phyloP scores from a whole-genome alignment of 768 basidiomycete species.

The Leucogyrophana mollusca region DNA sequence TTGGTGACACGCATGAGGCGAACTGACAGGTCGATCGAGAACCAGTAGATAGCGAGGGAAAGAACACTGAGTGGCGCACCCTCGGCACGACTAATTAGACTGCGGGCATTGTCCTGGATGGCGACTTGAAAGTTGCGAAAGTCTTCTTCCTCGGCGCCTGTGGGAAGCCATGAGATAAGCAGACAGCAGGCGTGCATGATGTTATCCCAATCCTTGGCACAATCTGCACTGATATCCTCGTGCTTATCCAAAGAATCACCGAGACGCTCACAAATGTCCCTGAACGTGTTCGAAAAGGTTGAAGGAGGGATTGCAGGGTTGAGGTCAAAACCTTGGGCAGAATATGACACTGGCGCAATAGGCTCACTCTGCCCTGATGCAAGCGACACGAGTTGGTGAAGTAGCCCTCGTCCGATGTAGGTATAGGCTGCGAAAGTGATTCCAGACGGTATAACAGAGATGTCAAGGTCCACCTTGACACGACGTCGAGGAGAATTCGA shows the following conservation, averaged over 20 bases:
- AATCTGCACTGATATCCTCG: constrained; percentile 20
- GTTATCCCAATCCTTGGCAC: constrained; percentile 37
- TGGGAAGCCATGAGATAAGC: constrained; percentile 45
- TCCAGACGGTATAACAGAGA: constrained; percentile 49
- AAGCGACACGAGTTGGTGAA: constrained; percentile 54
- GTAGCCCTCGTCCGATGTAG: constrained; percentile 59
- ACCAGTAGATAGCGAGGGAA: constrained; percentile 57
- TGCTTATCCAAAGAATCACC: constrained; percentile 36
- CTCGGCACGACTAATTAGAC: constrained; percentile 38
- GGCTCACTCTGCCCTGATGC: constrained; percentile 26
- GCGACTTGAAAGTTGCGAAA: constrained; percentile 25
- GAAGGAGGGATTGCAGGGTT: constrained; percentile 40
- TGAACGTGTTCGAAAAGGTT: constrained; percentile 44
- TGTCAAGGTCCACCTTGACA: constrained; percentile 49
- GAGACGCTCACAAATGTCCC: constrained; percentile 45
- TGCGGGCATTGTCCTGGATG: constrained; percentile 36
- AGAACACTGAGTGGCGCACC: constrained; percentile 33
- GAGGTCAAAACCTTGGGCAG: constrained; percentile 42
- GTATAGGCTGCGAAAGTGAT: constrained; percentile 49
- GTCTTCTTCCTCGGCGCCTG: constrained; percentile 33
- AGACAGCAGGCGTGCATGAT: constrained; percentile 41
- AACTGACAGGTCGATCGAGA: constrained; percentile 54
- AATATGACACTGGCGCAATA: constrained; percentile 28
- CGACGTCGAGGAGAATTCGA: constrained; percentile 16
- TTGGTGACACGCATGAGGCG: constrained; percentile 33